Percentiles rank a stretch among this genome's conserved stretches.
phyloP scores from a whole-genome alignment of 345 rosid species.

The Raphanus raphanistrum region DNA sequence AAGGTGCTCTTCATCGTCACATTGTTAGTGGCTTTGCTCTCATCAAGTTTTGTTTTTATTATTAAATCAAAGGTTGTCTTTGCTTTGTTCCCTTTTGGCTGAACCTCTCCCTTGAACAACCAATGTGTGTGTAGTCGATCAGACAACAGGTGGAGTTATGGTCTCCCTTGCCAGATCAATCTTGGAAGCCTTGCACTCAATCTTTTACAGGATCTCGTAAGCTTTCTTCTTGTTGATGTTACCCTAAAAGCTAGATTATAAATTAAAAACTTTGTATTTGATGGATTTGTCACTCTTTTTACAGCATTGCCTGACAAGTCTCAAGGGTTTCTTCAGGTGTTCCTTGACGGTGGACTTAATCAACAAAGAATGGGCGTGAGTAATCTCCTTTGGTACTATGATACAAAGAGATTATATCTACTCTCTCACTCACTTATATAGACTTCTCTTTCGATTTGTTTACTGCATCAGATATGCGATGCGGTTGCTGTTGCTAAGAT shows the following conservation, averaged over 20 bases:
- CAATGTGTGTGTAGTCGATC: constrained; percentile 46
- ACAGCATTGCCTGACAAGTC: constrained; percentile 63
- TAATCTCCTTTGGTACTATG: constrained; percentile 7
- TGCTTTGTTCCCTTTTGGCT: neutral
- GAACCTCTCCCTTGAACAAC: neutral
- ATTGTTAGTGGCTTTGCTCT: constrained; percentile 53
- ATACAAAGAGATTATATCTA: neutral
- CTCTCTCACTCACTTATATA: neutral
- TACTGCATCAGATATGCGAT: constrained; percentile 73
- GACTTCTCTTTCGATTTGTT: neutral
- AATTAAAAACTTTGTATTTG: neutral
- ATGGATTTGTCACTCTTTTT: constrained; percentile 18
- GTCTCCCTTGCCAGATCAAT: constrained; percentile 83
- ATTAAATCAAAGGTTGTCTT: neutral
- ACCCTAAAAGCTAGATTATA: no score
- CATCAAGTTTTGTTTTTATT: neutral
- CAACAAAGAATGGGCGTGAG: constrained; percentile 98
- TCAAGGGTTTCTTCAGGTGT: constrained; percentile 77
- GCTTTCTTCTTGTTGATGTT: constrained; percentile 1
- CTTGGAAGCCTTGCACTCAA: constrained; percentile 73
- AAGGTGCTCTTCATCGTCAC: constrained; percentile 60
- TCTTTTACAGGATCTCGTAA: constrained; percentile 15
- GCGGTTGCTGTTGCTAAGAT: constrained; percentile 97
- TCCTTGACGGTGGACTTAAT: constrained; percentile 96
- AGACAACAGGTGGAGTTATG: constrained; percentile 69